These are phyloP conservation scores for Wickerhamomyces bovis DNA, from an alignment of 805 yeast genomes.

Conservation along the genomic window DNA sequence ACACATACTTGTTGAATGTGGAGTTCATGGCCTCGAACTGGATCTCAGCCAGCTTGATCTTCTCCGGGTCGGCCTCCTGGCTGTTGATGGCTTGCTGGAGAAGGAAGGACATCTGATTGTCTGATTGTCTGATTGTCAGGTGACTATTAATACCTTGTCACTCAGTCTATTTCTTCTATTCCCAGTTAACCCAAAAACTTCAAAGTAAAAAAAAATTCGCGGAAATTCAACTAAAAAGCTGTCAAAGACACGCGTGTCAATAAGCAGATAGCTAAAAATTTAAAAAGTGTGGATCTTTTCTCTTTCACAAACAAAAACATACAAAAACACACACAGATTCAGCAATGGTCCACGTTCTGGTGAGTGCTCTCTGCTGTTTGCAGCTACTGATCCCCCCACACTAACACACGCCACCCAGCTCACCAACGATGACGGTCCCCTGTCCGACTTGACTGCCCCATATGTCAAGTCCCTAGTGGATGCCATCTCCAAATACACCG, in stretches of 20 bases:
- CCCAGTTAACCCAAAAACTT: no score
- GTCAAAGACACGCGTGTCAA: neutral
- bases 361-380: neutral
- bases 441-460: slow-evolving; percentile 72
- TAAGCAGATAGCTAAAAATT: neutral
- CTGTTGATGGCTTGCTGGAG: slow-evolving; percentile 37
- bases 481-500: slow-evolving; percentile 54
- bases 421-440: slow-evolving; percentile 96
- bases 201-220: neutral
- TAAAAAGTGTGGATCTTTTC: neutral
- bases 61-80: slow-evolving; percentile 53
- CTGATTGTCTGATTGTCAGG: no score
- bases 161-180: no score
- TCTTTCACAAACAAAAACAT: no score
- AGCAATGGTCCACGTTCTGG: slow-evolving; percentile 9
- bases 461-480: slow-evolving; percentile 78
- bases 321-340: no score
- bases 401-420: slow-evolving; percentile 27
- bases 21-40: slow-evolving; percentile 61
- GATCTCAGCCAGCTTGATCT: slow-evolving; percentile 55
- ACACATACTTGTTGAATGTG: slow-evolving; percentile 40
- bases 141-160: no score
- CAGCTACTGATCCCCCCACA: neutral
- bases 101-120: slow-evolving; percentile 71
- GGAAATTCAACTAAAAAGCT: neutral